phyloP scores from a whole-genome alignment of 2,329 filamentous ascomycete species.

The Verticillium klebahnii region DNA sequence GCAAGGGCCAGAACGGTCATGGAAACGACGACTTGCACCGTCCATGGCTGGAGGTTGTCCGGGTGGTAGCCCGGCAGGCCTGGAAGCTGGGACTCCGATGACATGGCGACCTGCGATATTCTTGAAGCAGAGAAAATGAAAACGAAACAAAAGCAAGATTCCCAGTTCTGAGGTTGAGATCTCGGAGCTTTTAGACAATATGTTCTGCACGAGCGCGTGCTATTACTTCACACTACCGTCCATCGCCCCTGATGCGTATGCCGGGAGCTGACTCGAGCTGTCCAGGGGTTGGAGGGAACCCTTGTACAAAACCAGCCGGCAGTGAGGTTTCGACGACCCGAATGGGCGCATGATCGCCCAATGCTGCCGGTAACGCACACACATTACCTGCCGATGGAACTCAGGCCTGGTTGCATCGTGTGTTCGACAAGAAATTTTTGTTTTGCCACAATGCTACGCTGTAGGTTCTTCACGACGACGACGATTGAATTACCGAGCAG shows the following conservation, averaged over 20 bases:
- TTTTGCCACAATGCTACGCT: too few species aligned
- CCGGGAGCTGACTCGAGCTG: background rate
- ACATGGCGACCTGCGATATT: background rate
- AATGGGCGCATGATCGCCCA: background rate
- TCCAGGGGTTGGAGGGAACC: background rate
- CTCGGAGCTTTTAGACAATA: background rate
- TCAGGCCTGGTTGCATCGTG: too few species aligned
- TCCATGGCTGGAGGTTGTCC: conserved; percentile 37
- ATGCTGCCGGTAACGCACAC: background rate
- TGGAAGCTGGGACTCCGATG: conserved; percentile 11
- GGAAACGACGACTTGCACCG: conserved; percentile 30
- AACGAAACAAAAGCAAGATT: background rate
- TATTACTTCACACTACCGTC: background rate
- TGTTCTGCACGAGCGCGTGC: background rate
- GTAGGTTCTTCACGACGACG: too few species aligned
- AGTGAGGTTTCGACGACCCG: background rate
- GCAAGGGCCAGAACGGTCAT: conserved; percentile 35
- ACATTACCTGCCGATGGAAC: too few species aligned
- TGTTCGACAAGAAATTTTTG: too few species aligned
- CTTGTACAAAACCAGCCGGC: background rate
- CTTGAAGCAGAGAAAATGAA: background rate
- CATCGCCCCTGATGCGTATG: background rate
- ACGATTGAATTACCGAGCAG: too few species aligned
- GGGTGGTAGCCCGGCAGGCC: conserved; percentile 26
- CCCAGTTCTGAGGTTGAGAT: background rate